phyloP scores from a whole-genome alignment of 352 stramenopile species.

The Globisporangium spiculum region DNA sequence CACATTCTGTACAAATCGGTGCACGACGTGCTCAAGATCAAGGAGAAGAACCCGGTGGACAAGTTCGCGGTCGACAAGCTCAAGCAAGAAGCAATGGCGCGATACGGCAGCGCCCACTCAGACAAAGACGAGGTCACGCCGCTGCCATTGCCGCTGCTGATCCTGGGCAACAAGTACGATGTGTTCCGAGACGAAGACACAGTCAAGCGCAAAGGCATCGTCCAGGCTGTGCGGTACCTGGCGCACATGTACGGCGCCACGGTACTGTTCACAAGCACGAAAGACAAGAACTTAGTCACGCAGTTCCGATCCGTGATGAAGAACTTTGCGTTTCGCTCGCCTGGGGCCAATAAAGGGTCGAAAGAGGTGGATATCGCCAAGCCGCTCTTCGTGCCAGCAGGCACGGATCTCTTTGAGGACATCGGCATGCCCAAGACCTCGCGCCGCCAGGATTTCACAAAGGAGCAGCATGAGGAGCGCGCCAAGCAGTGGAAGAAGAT shows the following conservation, averaged over 20 bases:
- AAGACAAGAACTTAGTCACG: slow-evolving; percentile 79
- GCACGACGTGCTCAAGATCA: slow-evolving; percentile 50
- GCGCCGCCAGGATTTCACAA: slow-evolving; percentile 43
- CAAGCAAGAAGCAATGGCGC: slow-evolving; percentile 42
- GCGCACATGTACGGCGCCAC: slow-evolving; percentile 85
- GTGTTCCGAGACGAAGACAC: slow-evolving; percentile 85
- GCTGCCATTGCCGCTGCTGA: slow-evolving; percentile 70
- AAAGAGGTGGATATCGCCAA: slow-evolving; percentile 73
- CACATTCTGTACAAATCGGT: slow-evolving; percentile 49
- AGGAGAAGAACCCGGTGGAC: slow-evolving; percentile 71
- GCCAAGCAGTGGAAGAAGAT: slow-evolving; percentile 69
- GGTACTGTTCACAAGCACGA: slow-evolving; percentile 82
- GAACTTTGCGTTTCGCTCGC: slow-evolving; percentile 51
- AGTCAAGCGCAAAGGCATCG: slow-evolving; percentile 79
- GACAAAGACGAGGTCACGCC: slow-evolving; percentile 76
- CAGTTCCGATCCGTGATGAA: slow-evolving; percentile 72
- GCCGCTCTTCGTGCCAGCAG: slow-evolving; percentile 66
- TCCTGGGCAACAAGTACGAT: slow-evolving; percentile 91
- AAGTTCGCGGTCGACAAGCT: slow-evolving; percentile 53
- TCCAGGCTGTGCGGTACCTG: slow-evolving; percentile 84
- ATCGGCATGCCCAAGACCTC: slow-evolving; percentile 66
- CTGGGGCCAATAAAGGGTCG: slow-evolving; percentile 32
- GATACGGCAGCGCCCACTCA: slow-evolving; percentile 58
- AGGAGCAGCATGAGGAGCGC: slow-evolving; percentile 58
- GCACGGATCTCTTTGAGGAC: slow-evolving; percentile 69